Evolutionary conservation across 768 basidiomycete genomes (phyloP).

Genomic region (Trichaptum fuscoviolaceum): DNA sequence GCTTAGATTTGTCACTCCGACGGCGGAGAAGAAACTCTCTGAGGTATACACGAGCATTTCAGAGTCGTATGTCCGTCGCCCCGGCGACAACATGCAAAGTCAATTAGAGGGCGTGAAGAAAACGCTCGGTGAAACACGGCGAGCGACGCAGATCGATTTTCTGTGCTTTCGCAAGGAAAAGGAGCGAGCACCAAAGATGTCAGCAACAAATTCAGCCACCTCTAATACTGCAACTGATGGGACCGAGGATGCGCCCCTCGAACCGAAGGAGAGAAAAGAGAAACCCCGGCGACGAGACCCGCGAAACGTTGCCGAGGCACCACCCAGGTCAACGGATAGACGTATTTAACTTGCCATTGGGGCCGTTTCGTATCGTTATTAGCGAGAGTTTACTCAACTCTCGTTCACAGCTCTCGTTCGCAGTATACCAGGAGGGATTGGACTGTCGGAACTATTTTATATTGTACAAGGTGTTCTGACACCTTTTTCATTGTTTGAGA

Average conservation of each 20-base stretch:
- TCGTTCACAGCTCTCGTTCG: too few relatives aligned
- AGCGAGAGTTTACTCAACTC: background rate
- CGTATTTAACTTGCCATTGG: background rate
- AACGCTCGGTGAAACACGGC: constrained; percentile 79
- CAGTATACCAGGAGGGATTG: too few relatives aligned
- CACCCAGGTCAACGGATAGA: background rate
- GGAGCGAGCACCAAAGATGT: constrained; percentile 14
- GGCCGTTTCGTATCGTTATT: too few relatives aligned
- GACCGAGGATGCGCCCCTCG: background rate
- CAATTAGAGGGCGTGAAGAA: constrained; percentile 90
- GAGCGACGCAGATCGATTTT: constrained; percentile 92
- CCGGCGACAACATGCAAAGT: constrained; percentile 79
- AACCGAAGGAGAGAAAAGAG: background rate
- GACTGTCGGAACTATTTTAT: too few relatives aligned
- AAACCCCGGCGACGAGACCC: background rate
- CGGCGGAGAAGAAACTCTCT: constrained; percentile 79
- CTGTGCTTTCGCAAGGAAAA: constrained; percentile 85
- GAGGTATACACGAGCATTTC: constrained; percentile 95
- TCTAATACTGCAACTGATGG: background rate
- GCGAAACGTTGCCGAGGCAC: background rate
- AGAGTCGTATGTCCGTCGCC: constrained; percentile 80
- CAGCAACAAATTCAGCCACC: background rate
- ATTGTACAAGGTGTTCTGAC: too few relatives aligned
- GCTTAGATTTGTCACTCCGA: constrained; percentile 76
- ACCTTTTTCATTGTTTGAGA: background rate